A percentile compares a stretch with the other conserved stretches of the same genome.
phyloP scores from a whole-genome alignment of 2,329 filamentous ascomycete species.

The Beauveria pseudobassiana region DNA sequence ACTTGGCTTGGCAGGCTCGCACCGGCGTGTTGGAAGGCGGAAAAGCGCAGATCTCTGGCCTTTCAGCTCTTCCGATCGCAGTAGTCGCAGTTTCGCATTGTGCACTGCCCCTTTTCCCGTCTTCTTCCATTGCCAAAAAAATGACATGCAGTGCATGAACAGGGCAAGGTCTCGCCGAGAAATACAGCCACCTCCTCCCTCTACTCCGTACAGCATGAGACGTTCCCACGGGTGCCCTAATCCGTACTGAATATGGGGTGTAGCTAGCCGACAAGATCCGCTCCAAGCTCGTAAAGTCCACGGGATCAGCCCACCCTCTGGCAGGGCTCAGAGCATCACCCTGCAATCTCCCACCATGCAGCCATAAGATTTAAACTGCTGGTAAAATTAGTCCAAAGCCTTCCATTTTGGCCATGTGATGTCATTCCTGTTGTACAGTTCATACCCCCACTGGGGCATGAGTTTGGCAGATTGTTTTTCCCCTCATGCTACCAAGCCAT shows the following conservation, averaged over 20 bases:
- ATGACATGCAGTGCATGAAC: neutral
- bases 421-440: neutral
- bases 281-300: neutral
- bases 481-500: neutral
- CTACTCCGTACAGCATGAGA: too few relatives aligned
- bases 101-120: neutral
- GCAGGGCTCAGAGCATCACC: neutral
- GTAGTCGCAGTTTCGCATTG: neutral
- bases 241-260: neutral
- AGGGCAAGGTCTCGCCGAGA: neutral
- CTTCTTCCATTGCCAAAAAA: neutral
- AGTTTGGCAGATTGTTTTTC: too few relatives aligned
- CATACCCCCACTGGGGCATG: too few relatives aligned
- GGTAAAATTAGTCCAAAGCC: neutral
- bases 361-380: neutral
- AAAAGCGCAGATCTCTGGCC: neutral
- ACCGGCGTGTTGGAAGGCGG: neutral
- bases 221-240: too few relatives aligned
- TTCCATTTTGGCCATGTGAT: neutral
- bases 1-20: neutral
- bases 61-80: neutral
- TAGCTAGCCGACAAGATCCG: neutral
- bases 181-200: neutral
- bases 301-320: neutral
- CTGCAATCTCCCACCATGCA: conserved; percentile 7